Base-by-base conservation (phyloP, 495 filamentous ascomycete genomes). In the Geopyxis carbonaria region DNA sequence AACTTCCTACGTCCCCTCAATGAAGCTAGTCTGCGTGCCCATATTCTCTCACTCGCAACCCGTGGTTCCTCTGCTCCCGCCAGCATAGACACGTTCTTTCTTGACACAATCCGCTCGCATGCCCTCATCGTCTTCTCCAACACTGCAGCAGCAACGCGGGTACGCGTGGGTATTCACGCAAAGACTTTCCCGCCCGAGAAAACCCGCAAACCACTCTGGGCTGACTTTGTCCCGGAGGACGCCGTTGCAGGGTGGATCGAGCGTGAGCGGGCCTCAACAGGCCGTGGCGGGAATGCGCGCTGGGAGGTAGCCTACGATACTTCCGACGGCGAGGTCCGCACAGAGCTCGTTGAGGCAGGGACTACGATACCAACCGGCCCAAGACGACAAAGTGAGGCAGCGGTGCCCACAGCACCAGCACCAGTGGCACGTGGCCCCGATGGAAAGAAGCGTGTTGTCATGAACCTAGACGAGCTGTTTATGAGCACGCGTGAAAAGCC, bases 1-100 rank as follows among this genome's bases (percentile, higher is more conserved):
- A 73, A 92, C 47, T 69, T 97, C 31, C 85, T 91, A 75, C 72
- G 89, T 29, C 89, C 89, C 11, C 64, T 97, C 6, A 78, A 78
- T 44, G 68, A 70, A 2, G 51, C 51, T 4, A 54, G 60, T 1
- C 66, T 97, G 4, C 69, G 69, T 40, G 65, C 67, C 0, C 76
- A 93, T 50, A 61, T 97, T 16, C 43, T 69, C 20, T 57, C 63
- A 11, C 66, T 93, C 24, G 7, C 56, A 13, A n/a, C 30, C 1
- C 25, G 20, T 11, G 39, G 31, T n/a, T 14, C 36, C 25, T 13
- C 22, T n/a, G 28, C 31, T 6, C 37, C 76, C 29, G 7, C 34
- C 11, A 56, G 70, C 9, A 61, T 94, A 6, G 53, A 66, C 10
- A 61, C 72, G 20, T 85, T 91, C 58, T 79, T 78, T 51, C 65